Evolutionary conservation across 2,329 filamentous ascomycete genomes (phyloP).

Genomic region (Elsinoe batatas): DNA sequence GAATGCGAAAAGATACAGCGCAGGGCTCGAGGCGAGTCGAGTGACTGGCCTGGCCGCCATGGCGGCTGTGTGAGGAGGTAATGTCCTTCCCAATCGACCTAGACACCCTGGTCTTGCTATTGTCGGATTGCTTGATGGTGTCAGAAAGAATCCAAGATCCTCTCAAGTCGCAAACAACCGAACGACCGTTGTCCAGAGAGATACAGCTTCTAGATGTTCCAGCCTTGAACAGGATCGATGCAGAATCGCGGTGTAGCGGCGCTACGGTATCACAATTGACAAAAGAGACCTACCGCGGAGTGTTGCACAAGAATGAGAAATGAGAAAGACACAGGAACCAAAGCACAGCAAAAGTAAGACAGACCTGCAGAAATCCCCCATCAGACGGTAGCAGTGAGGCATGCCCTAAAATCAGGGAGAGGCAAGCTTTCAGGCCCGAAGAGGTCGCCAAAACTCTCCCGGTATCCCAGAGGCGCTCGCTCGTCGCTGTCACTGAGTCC

Average conservation of each 20-base stretch:
- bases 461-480: too few relatives aligned
- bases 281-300: not conserved
- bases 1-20: not conserved
- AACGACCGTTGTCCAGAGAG: conserved; percentile 2
- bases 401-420: not conserved
- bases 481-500: not conserved
- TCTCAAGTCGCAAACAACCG: not conserved
- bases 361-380: not conserved
- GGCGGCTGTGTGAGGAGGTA: not conserved
- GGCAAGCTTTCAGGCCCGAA: not conserved
- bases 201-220: not conserved
- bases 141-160: not conserved
- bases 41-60: conserved; percentile 1
- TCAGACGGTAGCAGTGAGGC: conserved; percentile 2
- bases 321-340: not conserved
- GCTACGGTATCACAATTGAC: not conserved
- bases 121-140: not conserved
- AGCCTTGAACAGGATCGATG: not conserved
- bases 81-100: not conserved
- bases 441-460: not conserved
- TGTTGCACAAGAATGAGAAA: not conserved
- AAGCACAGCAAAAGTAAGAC: not conserved
- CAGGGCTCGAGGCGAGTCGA: not conserved
- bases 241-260: not conserved
- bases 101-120: not conserved